Base-by-base conservation (phyloP, 164 flowering plant species). In the Dillenia turbinata region DNA sequence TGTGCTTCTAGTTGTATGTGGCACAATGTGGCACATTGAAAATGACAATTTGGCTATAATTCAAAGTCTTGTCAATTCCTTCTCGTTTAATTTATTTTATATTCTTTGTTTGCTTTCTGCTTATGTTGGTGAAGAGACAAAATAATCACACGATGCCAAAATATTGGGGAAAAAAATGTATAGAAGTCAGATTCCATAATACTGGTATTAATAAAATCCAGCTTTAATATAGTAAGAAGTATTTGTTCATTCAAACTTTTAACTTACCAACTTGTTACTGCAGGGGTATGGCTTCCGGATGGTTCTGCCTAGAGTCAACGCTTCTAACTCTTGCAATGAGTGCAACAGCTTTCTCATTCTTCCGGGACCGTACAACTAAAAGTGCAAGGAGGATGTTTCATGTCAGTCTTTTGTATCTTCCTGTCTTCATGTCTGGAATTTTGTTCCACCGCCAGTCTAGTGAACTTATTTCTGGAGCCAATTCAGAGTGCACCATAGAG, bases 391-490 rank as follows among this genome's bases (percentile, higher is more conserved):
- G 75, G 67, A 93, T 93, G 98, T 90, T 93, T 66, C 86, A 82
- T 77, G 94, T 92, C 15, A 93, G 98, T 76, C 92, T 93, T 57
- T 73, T 93, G 22, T 92, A 86, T 74, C 96, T 92, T 62, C 98
- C 96, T 8, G 84, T 88, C 24, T 89, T 89, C 57, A 92, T 92
- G 98, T 78, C 88, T 12, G 95, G 98, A 40, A 74, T 89, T 45
- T 68, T 93, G n/a, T 55, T 90, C 62, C 97, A 93, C 65, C 90
- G 95, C 9, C 59, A 71, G 16, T 66, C 85, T 5, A 81, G 81
- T 49, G 62, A 77, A 24, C 76, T 75, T 57, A 26, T 68, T 10
- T 12, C 26, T 40, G 70, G 57, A 54, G 71, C 74, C 9, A 64
- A 61, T 44, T 49, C 72, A 10, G 57, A 65, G 22, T 24, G 12